Conservation (phyloP, 177 flowering plant genomes). For the Telopea speciosissima region DNA sequence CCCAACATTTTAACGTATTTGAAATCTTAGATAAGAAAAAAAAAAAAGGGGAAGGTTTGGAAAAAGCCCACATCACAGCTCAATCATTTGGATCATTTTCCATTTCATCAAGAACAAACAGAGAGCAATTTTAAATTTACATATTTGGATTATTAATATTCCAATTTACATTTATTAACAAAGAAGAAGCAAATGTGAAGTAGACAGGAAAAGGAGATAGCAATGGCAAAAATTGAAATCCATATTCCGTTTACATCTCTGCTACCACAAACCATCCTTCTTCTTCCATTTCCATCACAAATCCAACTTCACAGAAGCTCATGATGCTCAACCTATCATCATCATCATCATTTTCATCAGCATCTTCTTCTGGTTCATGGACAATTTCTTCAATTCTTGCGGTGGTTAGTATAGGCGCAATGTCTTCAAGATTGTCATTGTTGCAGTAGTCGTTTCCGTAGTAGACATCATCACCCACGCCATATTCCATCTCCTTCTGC, state of each 20-base stretch:
- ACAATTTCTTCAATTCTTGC: neutral
- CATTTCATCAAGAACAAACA: no score
- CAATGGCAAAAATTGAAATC: no score
- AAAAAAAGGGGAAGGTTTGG: no score
- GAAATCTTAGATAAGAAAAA: no score
- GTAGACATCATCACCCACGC: constrained; percentile 5
- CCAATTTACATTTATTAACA: no score
- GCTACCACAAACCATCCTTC: constrained; percentile 58
- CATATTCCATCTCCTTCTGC: neutral
- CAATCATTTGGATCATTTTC: no score
- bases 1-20: no score
- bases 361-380: neutral
- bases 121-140: no score
- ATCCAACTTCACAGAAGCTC: constrained; percentile 38
- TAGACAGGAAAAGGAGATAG: no score
- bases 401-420: neutral
- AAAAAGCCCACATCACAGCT: no score
- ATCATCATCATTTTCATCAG: constrained; percentile 14
- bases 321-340: constrained; percentile 16
- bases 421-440: neutral
- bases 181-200: no score
- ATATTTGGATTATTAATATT: no score
- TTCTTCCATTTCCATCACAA: constrained; percentile 34
- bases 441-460: neutral
- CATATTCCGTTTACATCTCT: constrained; percentile 10